Evolutionary conservation across 345 rosid species (phyloP).

Genomic region (Arabidopsis arenosa): DNA sequence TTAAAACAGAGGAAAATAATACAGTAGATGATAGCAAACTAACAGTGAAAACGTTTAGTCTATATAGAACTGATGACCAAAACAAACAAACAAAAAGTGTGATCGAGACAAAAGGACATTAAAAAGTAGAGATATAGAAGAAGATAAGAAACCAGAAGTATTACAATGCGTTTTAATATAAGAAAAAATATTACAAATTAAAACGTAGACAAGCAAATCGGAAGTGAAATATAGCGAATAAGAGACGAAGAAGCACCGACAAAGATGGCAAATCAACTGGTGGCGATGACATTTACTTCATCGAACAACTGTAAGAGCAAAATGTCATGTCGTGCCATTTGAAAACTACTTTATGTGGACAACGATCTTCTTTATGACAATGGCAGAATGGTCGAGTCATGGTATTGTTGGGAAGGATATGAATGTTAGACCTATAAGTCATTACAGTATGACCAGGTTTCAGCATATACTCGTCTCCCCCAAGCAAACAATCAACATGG

Average conservation of each 20-base stretch:
- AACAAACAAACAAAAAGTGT: no score
- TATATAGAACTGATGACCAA: no score
- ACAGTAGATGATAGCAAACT: no score
- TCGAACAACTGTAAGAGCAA: conserved; percentile 2
- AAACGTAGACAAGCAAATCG: background rate
- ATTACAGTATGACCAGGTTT: background rate
- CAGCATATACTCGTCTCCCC: background rate
- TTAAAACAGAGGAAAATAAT: no score
- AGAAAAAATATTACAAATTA: background rate
- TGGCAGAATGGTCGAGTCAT: conserved; percentile 6
- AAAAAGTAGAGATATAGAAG: no score
- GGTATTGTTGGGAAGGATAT: background rate
- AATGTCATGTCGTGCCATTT: background rate
- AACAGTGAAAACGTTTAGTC: no score
- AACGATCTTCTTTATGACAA: background rate
- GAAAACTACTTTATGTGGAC: background rate
- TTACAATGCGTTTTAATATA: background rate
- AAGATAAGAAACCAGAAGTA: no score
- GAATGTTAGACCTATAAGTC: background rate
- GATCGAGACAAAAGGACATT: no score
- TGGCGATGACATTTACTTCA: background rate
- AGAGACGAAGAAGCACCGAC: background rate
- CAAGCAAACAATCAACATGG: conserved; percentile 26
- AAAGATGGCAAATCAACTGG: background rate
- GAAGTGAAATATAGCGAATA: background rate